Conservation (phyloP, 176 grass and related monocot species). For the Ensete glaucum region DNA sequence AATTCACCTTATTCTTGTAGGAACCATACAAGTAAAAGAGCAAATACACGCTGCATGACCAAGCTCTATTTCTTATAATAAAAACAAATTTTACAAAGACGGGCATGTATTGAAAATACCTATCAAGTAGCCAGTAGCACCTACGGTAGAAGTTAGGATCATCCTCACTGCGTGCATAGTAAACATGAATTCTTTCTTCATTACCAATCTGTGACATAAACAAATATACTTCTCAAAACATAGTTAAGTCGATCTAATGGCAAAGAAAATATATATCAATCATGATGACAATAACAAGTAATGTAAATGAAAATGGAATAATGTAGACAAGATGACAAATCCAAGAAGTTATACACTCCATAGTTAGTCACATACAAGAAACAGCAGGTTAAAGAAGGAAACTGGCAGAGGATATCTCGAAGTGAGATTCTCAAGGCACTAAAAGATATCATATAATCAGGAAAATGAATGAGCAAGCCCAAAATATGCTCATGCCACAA, state of each 20-base stretch:
- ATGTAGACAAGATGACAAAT: background rate
- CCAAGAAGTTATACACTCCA: too few species aligned
- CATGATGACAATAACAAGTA: background rate
- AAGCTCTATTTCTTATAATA: background rate
- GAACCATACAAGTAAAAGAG: background rate
- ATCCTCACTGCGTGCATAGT: conserved; percentile 94
- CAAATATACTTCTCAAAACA: background rate
- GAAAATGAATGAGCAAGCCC: background rate
- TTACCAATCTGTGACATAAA: conserved; percentile 59
- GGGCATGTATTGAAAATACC: conserved; percentile 33
- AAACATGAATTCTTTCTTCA: conserved; percentile 93
- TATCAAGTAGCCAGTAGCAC: conserved; percentile 98
- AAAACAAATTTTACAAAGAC: conserved; percentile 23
- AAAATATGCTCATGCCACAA: too few species aligned
- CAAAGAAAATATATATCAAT: background rate
- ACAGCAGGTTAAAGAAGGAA: background rate
- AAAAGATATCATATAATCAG: background rate
- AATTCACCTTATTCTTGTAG: too few species aligned
- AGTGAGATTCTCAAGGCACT: background rate
- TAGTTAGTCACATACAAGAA: background rate
- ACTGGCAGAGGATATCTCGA: background rate
- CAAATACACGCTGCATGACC: background rate
- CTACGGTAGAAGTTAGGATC: conserved; percentile 88
- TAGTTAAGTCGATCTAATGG: too few species aligned
- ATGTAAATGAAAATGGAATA: background rate